Base-by-base conservation (phyloP, 2,329 filamentous ascomycete genomes). In the Colletotrichum somersetense region DNA sequence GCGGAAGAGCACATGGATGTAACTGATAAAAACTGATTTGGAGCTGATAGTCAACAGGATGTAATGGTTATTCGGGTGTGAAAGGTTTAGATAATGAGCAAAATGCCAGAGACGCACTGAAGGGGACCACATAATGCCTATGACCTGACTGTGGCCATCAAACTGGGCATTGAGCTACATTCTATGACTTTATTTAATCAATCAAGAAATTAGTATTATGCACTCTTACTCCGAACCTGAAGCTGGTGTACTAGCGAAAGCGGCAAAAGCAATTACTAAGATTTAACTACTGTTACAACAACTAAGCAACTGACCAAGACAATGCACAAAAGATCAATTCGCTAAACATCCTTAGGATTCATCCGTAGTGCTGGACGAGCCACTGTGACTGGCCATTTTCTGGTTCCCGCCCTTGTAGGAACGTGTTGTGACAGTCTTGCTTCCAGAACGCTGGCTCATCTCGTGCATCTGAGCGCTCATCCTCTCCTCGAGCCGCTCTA, bases 401-500 rank as follows among this genome's bases (percentile, higher is more conserved):
- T 64, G 62, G 18, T 18, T 30, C 3, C 48, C 35, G 7, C n/a
- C 48, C 38, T 55, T 64, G 23, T 30, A 53, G 4, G 35, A 53
- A 5, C 48, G 48, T 11, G 44, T 62, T 6, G 59, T 64, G 23
- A 55, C 18, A 3, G 62, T 64, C 62, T 35, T 64, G n/a, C 35
- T 35, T 0, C 48, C 62, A 14, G 62, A 44, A n/a, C 46, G 62
- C 23, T 42, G 35, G 38, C 26, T 57, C 50, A 65, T 38, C 35
- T 64, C 67, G n/a, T 67, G 65, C 48, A 71, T 44, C 23, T 71
- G 68, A 50, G 33, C 40, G 42, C 56, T 46, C 68, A 71, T 62
- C 16, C 64, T 69, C 55, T 68, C 44, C 63, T 69, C 56, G 55
- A 71, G 73, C 16, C 70, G 64, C 18, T 75, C 75, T 20, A 66